Base-by-base conservation (phyloP, 75 land plant genomes). In the Gnetum montanum region DNA sequence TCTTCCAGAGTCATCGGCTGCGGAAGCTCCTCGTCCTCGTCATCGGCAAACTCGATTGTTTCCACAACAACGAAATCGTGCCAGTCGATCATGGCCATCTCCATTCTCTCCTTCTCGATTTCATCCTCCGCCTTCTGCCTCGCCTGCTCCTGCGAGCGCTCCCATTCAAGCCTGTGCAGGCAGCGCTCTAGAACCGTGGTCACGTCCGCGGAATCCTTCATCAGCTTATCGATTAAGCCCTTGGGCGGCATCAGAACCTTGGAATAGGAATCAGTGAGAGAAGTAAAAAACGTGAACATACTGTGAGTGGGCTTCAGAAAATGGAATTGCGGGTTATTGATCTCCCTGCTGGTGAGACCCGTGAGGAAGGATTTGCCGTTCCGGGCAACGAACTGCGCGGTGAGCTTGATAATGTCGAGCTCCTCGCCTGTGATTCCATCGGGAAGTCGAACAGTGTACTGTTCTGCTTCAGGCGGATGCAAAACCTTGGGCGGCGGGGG, bases 11-110 rank as follows among this genome's bases (percentile, higher is more conserved):
- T 93, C 90, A 93, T 79, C 2, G 98, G 98, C 8, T 59, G 72
- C 0, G 98, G 98, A 37, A 93, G 58, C 51, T 88, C 98, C 31
- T 89, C 96, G 49, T 93, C 98, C 51, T 93, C 98, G 60, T 89
- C 98, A 54, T 93, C 98, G 3, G 82, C 90, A 80, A 93, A 93
- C 38, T 93, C 96, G 66, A 93, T 93, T 1, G 87, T 73, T 48
- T 93, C 98, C 59, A 89, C 98, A 30, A 93, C 98, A 54, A 89
- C 93, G 64, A 93, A 93, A 69, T 93, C 98, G 68, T 93, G 98
- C 98, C 98, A 93, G 65, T 93, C 98, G 34, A 93, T 93, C 76
- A 79, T 73, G 4, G 87, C 90, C 98, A 93, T 93, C 67, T 79
- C 81, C 69, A 85, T 36, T 31, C 98, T 74, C 62, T 93, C 98